These are phyloP conservation scores for Carex arenaria DNA, from an alignment of 202 grass and related monocot species.

Conservation along the genomic window DNA sequence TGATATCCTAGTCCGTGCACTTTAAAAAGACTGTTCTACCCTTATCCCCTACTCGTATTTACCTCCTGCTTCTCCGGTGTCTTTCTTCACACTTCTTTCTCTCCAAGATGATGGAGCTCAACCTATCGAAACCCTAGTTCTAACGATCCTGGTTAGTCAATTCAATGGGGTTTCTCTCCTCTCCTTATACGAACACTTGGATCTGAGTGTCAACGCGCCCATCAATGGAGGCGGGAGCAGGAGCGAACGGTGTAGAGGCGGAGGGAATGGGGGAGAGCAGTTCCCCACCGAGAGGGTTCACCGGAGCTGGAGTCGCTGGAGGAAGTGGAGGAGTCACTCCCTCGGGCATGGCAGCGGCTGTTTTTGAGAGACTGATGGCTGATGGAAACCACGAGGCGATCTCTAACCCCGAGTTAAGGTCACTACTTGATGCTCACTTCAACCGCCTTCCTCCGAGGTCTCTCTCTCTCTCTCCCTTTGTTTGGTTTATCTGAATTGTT, in stretches of 20 bases:
- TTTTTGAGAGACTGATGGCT: constrained; percentile 62
- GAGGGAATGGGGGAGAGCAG: constrained; percentile 97
- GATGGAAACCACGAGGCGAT: constrained; percentile 61
- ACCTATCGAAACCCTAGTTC: constrained; percentile 40
- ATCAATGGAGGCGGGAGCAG: constrained; percentile 26
- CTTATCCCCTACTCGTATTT: constrained; percentile 20
- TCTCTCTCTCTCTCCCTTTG: background rate
- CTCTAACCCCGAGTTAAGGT: constrained; percentile 53
- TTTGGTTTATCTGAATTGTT: background rate
- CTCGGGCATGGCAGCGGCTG: constrained; percentile 46
- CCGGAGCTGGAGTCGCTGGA: constrained; percentile 28
- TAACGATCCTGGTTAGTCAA: background rate
- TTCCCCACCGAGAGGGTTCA: constrained; percentile 28
- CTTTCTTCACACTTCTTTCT: constrained; percentile 15
- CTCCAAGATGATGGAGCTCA: background rate
- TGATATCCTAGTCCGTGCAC: background rate
- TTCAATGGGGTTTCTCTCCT: background rate
- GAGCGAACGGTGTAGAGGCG: constrained; percentile 32
- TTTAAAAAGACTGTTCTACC: constrained; percentile 24
- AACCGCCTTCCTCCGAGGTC: constrained; percentile 63
- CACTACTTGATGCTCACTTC: constrained; percentile 69
- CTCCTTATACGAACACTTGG: background rate
- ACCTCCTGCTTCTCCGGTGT: background rate
- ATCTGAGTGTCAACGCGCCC: constrained; percentile 4
- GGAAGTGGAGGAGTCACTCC: constrained; percentile 11